Percentiles rank a stretch among this genome's conserved stretches.
phyloP scores from a whole-genome alignment of 1,284 basidiomycete genomes.

The Prillingera fragicola region DNA sequence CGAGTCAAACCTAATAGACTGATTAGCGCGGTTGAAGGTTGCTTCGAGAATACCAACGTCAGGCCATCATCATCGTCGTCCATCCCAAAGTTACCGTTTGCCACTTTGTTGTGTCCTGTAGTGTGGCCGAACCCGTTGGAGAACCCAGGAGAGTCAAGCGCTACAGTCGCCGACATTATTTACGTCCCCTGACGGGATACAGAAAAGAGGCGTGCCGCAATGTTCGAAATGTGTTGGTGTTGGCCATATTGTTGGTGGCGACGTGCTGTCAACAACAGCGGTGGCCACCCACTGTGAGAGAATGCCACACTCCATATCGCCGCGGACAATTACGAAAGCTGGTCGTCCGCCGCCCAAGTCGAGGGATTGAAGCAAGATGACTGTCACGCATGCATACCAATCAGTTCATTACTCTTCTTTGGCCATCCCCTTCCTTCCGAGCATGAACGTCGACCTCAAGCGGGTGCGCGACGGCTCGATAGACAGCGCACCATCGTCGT shows the following conservation, averaged over 20 bases:
- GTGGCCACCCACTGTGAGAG: too few species aligned
- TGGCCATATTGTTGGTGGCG: too few species aligned
- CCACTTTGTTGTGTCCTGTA: conserved; percentile 26
- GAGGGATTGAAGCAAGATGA: too few species aligned
- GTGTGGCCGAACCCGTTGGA: not conserved
- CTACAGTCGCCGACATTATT: conserved; percentile 6
- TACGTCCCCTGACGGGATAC: conserved; percentile 1
- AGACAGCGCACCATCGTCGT: conserved; percentile 29
- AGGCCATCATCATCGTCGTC: conserved; percentile 35
- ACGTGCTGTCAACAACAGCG: too few species aligned
- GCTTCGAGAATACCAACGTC: conserved; percentile 21
- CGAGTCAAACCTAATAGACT: conserved; percentile 39
- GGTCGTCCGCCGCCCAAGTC: too few species aligned
- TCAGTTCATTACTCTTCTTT: too few species aligned
- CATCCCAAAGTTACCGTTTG: too few species aligned
- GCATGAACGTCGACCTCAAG: conserved; percentile 46
- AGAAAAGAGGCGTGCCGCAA: too few species aligned
- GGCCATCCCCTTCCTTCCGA: not conserved
- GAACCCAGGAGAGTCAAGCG: not conserved
- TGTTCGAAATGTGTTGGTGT: too few species aligned
- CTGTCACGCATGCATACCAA: not conserved
- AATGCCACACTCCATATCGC: too few species aligned
- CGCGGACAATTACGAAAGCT: too few species aligned
- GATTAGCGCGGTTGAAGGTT: not conserved
- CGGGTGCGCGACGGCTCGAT: conserved; percentile 38